Percentiles rank a stretch among this genome's conserved stretches.
phyloP scores from a whole-genome alignment of 2,329 filamentous ascomycete species.

The Nothophaeocryptopus gaeumannii region DNA sequence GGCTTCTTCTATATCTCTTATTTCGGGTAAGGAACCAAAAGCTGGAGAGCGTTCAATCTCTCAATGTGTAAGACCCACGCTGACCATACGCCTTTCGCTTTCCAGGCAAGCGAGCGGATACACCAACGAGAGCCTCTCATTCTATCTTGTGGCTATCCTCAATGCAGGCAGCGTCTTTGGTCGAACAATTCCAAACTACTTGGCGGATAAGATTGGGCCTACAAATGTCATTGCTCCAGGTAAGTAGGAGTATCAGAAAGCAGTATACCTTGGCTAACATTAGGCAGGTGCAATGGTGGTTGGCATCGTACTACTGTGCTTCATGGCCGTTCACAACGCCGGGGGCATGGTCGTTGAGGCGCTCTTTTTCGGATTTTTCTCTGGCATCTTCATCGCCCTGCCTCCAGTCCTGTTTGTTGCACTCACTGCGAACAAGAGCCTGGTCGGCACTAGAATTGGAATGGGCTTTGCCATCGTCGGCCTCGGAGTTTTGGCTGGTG shows the following conservation, averaged over 20 bases:
- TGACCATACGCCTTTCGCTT: no score
- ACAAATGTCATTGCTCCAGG: constrained; percentile 38
- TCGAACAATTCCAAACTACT: constrained; percentile 38
- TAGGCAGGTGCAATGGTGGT: constrained; percentile 31
- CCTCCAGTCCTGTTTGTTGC: constrained; percentile 41
- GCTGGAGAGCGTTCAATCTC: no score
- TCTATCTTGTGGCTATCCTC: constrained; percentile 45
- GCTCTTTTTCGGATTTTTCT: constrained; percentile 44
- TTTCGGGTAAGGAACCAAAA: no score
- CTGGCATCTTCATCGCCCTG: constrained; percentile 44
- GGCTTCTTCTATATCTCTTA: constrained; percentile 33
- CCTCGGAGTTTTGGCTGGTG: constrained; percentile 37
- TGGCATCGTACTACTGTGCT: constrained; percentile 37
- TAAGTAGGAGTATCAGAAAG: constrained; percentile 6
- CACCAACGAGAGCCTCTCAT: constrained; percentile 36
- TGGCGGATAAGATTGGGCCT: constrained; percentile 40
- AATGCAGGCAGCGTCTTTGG: constrained; percentile 44
- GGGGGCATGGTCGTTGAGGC: constrained; percentile 37
- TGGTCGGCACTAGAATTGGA: constrained; percentile 39
- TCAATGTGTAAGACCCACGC: no score
- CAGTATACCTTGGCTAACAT: neutral
- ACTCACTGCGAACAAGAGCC: constrained; percentile 42
- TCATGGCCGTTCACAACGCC: constrained; percentile 37
- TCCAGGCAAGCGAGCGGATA: constrained; percentile 24
- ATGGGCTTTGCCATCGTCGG: constrained; percentile 35